These are phyloP conservation scores for Xylariaceae sp. DNA, from an alignment of 2,329 filamentous ascomycete species.

Conservation along the genomic window DNA sequence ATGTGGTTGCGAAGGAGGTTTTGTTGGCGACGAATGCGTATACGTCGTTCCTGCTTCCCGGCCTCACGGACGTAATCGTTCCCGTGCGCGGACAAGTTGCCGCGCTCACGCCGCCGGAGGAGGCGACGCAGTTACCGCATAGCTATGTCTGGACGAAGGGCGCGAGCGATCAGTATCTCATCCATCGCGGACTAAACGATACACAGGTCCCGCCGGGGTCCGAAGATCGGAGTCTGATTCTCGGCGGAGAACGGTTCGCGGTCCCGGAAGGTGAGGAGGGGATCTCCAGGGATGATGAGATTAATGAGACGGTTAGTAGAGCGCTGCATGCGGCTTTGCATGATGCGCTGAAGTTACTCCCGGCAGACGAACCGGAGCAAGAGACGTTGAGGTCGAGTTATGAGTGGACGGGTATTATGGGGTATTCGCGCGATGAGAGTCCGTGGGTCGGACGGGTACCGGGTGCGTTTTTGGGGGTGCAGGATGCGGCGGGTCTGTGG, in stretches of 20 bases:
- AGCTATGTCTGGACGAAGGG: constrained; percentile 19
- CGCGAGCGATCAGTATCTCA: constrained; percentile 16
- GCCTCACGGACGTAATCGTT: constrained; percentile 55
- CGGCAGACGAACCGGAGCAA: constrained; percentile 10
- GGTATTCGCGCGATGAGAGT: constrained; percentile 59
- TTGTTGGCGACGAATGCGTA: constrained; percentile 82
- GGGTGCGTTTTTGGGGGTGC: constrained; percentile 36
- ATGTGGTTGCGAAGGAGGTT: constrained; percentile 54
- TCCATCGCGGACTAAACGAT: constrained; percentile 16
- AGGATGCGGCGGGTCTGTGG: constrained; percentile 49
- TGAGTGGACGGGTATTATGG: constrained; percentile 81
- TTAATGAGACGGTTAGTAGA: constrained; percentile 50
- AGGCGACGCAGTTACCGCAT: constrained; percentile 18
- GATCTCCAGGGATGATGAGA: constrained; percentile 54
- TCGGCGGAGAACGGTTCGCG: constrained; percentile 63
- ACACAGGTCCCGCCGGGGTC: constrained; percentile 9
- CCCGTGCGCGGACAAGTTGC: constrained; percentile 72
- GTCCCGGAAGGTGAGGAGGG: constrained; percentile 51
- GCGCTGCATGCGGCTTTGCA: constrained; percentile 49
- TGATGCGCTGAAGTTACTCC: constrained; percentile 38
- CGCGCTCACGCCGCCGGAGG: constrained; percentile 53
- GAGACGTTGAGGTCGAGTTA: constrained; percentile 47
- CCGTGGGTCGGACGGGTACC: constrained; percentile 71
- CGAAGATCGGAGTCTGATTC: constrained; percentile 46
- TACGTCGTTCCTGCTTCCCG: constrained; percentile 67